phyloP scores from a whole-genome alignment of 306 rosid species.

The Crotalaria pallida region DNA sequence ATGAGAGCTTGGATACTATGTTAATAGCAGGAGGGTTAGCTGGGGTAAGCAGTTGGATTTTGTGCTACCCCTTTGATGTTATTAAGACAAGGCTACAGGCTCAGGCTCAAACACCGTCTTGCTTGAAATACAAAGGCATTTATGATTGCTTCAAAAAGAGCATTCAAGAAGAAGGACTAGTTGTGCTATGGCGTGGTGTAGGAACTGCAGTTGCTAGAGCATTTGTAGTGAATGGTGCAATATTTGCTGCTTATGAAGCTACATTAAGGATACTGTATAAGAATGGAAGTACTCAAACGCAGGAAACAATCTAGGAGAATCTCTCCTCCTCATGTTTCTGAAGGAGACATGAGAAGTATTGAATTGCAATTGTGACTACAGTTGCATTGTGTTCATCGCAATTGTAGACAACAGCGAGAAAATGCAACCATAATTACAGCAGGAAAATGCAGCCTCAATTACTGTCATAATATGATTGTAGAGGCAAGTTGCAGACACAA shows the following conservation, averaged over 20 bases:
- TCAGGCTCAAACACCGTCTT: slow-evolving; percentile 55
- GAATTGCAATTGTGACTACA: no score
- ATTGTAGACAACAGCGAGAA: no score
- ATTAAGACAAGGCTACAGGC: slow-evolving; percentile 71
- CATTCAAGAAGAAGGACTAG: slow-evolving; percentile 50
- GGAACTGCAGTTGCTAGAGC: slow-evolving; percentile 83
- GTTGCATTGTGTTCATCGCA: no score
- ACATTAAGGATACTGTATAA: slow-evolving; percentile 50
- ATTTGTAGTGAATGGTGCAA: slow-evolving; percentile 74
- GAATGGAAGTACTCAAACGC: slow-evolving; percentile 36
- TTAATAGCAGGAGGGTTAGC: slow-evolving; percentile 73
- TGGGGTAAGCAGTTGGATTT: slow-evolving; percentile 78
- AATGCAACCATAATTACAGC: no score
- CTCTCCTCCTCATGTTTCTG: no score
- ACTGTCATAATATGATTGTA: no score
- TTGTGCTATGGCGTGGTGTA: slow-evolving; percentile 65
- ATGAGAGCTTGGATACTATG: slow-evolving; percentile 64
- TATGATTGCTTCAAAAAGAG: slow-evolving; percentile 64
- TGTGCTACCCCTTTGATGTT: slow-evolving; percentile 80
- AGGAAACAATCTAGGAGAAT: slow-evolving; percentile 33
- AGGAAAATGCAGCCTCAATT: no score
- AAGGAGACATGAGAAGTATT: no score
- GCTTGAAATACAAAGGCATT: slow-evolving; percentile 53
- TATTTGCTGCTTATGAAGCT: slow-evolving; percentile 78
- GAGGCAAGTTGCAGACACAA: no score